Conservation (phyloP, 306 rosid species). For the Lagenaria siceraria region DNA sequence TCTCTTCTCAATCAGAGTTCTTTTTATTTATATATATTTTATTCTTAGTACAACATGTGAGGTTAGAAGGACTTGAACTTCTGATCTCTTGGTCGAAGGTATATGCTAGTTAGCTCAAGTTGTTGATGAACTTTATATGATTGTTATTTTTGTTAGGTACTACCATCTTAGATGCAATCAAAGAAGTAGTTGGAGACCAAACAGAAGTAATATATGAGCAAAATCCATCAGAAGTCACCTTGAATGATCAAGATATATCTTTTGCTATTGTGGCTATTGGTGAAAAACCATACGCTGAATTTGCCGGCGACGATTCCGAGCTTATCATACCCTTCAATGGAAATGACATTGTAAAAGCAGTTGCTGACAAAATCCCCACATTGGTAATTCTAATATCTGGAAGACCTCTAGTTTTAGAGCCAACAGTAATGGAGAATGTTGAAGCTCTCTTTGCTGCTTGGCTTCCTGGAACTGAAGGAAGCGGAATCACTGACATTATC, state of each 20-base stretch:
- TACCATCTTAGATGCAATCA: conserved; percentile 70
- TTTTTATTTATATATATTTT: too few relatives aligned
- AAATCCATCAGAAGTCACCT: conserved; percentile 37
- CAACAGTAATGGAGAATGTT: conserved; percentile 38
- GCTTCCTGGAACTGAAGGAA: conserved; percentile 85
- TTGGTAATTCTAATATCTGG: conserved; percentile 72
- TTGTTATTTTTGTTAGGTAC: conserved; percentile 35
- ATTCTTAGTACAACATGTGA: too few relatives aligned
- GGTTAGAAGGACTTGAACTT: neutral
- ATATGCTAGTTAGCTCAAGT: neutral
- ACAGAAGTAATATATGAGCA: conserved; percentile 46
- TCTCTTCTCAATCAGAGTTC: neutral
- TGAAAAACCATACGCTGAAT: conserved; percentile 66
- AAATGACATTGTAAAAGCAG: conserved; percentile 35
- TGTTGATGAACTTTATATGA: neutral
- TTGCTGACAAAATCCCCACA: conserved; percentile 59
- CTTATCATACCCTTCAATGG: conserved; percentile 55
- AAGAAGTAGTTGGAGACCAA: conserved; percentile 43
- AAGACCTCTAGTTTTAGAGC: conserved; percentile 62
- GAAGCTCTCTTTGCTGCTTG: conserved; percentile 78
- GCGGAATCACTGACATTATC: conserved; percentile 63
- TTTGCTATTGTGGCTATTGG: conserved; percentile 71
- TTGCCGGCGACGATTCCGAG: conserved; percentile 41
- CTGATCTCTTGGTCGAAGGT: neutral
- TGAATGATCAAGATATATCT: conserved; percentile 39